Conservation (phyloP, 2,329 filamentous ascomycete species). For the Pyricularia sp. region DNA sequence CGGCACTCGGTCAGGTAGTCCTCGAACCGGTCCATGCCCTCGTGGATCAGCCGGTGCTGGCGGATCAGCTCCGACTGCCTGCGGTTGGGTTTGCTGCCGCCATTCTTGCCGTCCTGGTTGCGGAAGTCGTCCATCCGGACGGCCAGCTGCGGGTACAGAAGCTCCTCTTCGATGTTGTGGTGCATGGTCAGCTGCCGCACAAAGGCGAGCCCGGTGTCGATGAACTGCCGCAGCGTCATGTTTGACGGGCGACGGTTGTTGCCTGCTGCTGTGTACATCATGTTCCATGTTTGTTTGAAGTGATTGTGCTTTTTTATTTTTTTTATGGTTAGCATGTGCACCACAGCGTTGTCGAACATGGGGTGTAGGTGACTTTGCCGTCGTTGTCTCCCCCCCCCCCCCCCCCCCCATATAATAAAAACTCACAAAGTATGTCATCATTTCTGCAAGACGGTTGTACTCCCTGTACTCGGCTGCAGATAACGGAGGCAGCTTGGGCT, state of each 20-base stretch:
- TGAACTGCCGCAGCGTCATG: slow-evolving; percentile 60
- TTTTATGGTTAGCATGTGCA: not conserved
- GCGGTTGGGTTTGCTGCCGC: slow-evolving; percentile 6
- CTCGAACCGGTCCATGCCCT: slow-evolving; percentile 59
- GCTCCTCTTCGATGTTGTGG: slow-evolving; percentile 73
- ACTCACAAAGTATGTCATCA: slow-evolving; percentile 64
- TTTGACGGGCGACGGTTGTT: slow-evolving; percentile 47
- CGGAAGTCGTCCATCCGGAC: slow-evolving; percentile 71
- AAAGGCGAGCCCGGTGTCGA: slow-evolving; percentile 61
- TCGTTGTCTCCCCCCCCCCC: not conserved
- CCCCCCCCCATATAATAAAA: slow-evolving; percentile 5
- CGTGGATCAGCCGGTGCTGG: slow-evolving; percentile 74
- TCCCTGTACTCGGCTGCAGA: slow-evolving; percentile 55
- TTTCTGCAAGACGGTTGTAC: slow-evolving; percentile 65
- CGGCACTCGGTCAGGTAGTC: slow-evolving; percentile 55
- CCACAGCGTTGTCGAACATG: not conserved
- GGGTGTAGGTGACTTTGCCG: not conserved
- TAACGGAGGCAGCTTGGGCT: slow-evolving; percentile 45
- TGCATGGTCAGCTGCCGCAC: slow-evolving; percentile 62
- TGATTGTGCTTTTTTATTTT: slow-evolving; percentile 53
- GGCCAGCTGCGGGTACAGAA: slow-evolving; percentile 73
- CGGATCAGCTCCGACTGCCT: slow-evolving; percentile 53
- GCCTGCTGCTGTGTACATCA: slow-evolving; percentile 57
- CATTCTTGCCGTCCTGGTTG: slow-evolving; percentile 18
- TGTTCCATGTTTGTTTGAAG: slow-evolving; percentile 67